These are phyloP conservation scores for Aspergillus sp. DNA, from an alignment of 2,329 filamentous ascomycete genomes.

Conservation along the genomic window DNA sequence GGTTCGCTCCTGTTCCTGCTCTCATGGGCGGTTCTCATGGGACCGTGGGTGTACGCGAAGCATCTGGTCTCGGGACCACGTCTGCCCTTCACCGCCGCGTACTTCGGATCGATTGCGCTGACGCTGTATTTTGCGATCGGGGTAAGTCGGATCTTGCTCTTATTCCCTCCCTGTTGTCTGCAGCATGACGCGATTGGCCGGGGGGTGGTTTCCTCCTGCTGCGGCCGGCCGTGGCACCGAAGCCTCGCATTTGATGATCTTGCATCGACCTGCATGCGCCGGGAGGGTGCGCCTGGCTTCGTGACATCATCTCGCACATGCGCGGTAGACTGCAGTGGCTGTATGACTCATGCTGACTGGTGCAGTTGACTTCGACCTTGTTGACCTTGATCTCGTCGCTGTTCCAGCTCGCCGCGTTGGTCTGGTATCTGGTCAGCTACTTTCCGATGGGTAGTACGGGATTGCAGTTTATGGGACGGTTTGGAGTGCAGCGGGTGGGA, in stretches of 20 bases:
- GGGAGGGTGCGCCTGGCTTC: neutral
- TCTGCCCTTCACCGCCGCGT: conserved; percentile 88
- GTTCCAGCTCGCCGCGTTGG: conserved; percentile 75
- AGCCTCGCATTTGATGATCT: conserved; percentile 4
- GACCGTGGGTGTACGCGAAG: conserved; percentile 75
- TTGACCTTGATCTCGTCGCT: conserved; percentile 83
- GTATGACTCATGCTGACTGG: neutral
- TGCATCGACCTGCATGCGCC: neutral
- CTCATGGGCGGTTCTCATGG: conserved; percentile 94
- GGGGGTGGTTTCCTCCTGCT: neutral
- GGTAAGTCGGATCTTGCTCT: conserved; percentile 58
- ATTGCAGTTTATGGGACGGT: conserved; percentile 78
- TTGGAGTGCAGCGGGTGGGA: conserved; percentile 79
- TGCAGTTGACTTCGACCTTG: conserved; percentile 75
- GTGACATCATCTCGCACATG: conserved; percentile 2
- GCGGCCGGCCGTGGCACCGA: conserved; percentile 6
- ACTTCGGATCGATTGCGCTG: conserved; percentile 88
- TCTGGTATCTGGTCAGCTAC: conserved; percentile 96
- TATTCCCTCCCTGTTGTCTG: conserved; percentile 2
- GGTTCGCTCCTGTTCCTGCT: conserved; percentile 85
- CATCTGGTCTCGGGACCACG: conserved; percentile 83
- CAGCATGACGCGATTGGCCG: neutral
- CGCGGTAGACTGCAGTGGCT: neutral
- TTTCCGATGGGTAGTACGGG: conserved; percentile 95
- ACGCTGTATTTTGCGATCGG: conserved; percentile 91